Evolutionary conservation across 371 early-diverging fungal genomes (phyloP).

Genomic region (Sporodiniella umbellata): DNA sequence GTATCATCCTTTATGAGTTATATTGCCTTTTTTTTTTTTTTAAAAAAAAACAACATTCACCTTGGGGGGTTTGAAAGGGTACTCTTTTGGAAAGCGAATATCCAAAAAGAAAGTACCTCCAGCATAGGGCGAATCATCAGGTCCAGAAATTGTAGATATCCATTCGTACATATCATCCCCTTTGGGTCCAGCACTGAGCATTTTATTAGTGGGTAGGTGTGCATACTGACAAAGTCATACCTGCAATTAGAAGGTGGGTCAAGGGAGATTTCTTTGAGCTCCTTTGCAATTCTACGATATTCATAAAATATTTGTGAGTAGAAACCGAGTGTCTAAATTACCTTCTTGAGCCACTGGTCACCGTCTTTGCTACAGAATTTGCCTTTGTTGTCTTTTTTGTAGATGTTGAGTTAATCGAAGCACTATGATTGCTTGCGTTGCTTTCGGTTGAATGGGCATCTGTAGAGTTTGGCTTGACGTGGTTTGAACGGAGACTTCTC

Average conservation of each 20-base stretch:
- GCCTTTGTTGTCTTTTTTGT: slow-evolving; percentile 27
- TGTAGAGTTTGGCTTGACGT: slow-evolving; percentile 12
- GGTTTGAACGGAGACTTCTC: slow-evolving; percentile 33
- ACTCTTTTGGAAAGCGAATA: slow-evolving; percentile 98
- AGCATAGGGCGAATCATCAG: slow-evolving; percentile 74
- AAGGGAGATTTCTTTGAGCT: slow-evolving; percentile 91
- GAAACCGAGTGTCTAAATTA: too few species aligned
- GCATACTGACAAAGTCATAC: slow-evolving; percentile 24
- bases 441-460: slow-evolving; percentile 4
- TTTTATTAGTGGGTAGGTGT: neutral
- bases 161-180: slow-evolving; percentile 95
- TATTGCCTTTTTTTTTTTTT: neutral
- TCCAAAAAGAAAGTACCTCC: slow-evolving; percentile 96
- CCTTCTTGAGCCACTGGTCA: slow-evolving; percentile 63
- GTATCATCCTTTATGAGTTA: neutral
- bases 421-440: neutral
- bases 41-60: slow-evolving; percentile 23
- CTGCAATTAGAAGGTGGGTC: slow-evolving; percentile 95
- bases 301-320: too few species aligned
- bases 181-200: slow-evolving; percentile 88
- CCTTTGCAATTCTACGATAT: slow-evolving; percentile 93
- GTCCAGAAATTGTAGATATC: slow-evolving; percentile 94
- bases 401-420: neutral
- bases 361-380: slow-evolving; percentile 21
- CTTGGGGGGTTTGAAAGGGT: slow-evolving; percentile 99